phyloP scores from a whole-genome alignment of 169 alveolate species.

The Miamiensis avidus region DNA sequence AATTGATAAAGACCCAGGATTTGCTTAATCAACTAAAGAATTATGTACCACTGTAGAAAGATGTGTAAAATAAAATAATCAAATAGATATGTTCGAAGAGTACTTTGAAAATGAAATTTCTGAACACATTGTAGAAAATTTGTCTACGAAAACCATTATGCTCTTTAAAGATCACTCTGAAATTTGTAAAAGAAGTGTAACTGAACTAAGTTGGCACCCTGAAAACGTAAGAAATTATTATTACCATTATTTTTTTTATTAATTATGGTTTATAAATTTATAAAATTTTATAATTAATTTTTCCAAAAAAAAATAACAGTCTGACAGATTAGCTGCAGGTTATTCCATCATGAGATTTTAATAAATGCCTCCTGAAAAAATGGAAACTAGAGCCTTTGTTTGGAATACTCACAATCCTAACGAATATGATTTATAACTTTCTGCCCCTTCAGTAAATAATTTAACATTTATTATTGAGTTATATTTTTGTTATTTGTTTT shows the following conservation, averaged over 20 bases:
- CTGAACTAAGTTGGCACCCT: conserved; percentile 91
- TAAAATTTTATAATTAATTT: conserved; percentile 13
- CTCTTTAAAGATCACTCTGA: conserved; percentile 84
- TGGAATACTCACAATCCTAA: conserved; percentile 92
- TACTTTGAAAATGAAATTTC: conserved; percentile 88
- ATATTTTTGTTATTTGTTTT: too few species aligned
- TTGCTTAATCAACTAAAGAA: conserved; percentile 83
- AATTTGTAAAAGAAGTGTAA: conserved; percentile 80
- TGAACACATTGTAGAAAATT: conserved; percentile 83
- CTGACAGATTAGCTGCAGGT: conserved; percentile 85
- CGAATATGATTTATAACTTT: conserved; percentile 75
- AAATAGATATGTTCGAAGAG: conserved; percentile 91
- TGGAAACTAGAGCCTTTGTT: conserved; percentile 86
- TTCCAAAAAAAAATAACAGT: conserved; percentile 39
- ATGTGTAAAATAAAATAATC: conserved; percentile 86
- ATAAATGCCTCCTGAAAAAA: conserved; percentile 90
- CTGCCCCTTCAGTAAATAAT: conserved; percentile 48
- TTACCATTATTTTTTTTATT: too few species aligned
- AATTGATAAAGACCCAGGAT: conserved; percentile 84
- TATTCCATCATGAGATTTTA: conserved; percentile 88
- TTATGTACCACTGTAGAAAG: conserved; percentile 74
- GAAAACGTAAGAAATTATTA: conserved; percentile 51
- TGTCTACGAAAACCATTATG: conserved; percentile 83
- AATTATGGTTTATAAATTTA: neutral
- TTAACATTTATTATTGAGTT: too few species aligned